phyloP scores from a whole-genome alignment of 106 monocot genomes.

The Narthecium ossifragum region DNA sequence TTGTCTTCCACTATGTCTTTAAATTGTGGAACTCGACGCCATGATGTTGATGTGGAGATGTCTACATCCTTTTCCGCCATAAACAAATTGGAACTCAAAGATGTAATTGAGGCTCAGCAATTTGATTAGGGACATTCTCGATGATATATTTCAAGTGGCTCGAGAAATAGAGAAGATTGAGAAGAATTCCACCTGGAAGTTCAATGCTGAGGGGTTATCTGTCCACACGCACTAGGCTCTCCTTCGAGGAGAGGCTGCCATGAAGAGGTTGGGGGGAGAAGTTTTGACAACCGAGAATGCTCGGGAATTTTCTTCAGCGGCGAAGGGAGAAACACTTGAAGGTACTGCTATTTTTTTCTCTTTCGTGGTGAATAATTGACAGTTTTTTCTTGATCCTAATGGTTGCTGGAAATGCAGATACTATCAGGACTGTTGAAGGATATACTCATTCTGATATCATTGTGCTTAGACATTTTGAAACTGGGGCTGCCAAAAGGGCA shows the following conservation, averaged over 20 bases:
- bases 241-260: slow-evolving; percentile 97
- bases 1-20: neutral
- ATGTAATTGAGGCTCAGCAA: slow-evolving; percentile 94
- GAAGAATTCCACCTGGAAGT: slow-evolving; percentile 41
- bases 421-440: slow-evolving; percentile 98
- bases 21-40: neutral
- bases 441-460: slow-evolving; percentile 98
- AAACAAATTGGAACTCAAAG: slow-evolving; percentile 64
- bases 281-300: slow-evolving; percentile 98
- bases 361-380: too few species aligned
- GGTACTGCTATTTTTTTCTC: slow-evolving; percentile 31
- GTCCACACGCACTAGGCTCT: slow-evolving; percentile 93
- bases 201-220: slow-evolving; percentile 67
- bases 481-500: slow-evolving; percentile 82
- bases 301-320: slow-evolving; percentile 93
- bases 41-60: slow-evolving; percentile 8
- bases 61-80: slow-evolving; percentile 5
- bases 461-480: slow-evolving; percentile 94
- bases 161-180: slow-evolving; percentile 82
- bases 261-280: slow-evolving; percentile 95
- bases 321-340: slow-evolving; percentile 99
- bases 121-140: slow-evolving; percentile 66
- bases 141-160: slow-evolving; percentile 78
- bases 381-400: too few species aligned
- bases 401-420: slow-evolving; percentile 56